Base-by-base conservation (phyloP, 1,139 yeast species). In the Pichia sp. region DNA sequence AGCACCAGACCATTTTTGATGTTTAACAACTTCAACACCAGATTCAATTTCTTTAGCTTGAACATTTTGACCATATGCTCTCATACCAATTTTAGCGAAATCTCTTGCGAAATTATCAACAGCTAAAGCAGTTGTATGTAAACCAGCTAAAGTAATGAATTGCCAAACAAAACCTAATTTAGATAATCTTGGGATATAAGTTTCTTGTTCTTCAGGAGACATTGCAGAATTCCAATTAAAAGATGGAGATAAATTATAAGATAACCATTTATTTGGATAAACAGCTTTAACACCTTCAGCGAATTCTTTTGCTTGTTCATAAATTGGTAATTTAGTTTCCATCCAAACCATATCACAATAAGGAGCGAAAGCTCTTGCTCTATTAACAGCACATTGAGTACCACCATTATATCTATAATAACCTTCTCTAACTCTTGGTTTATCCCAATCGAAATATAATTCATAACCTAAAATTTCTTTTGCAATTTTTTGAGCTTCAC, bases 1-100 rank as follows among this genome's bases (percentile, higher is more conserved):
- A 31, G 98, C 98, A 62, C 98, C 98, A 37, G 96, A 87, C 98
- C 98, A 89, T 68, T 89, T 87, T 69, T 89, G 98, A 69, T 89
- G 98, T 74, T 88, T 89, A 51, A 89, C 94, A 47, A 89, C 95
- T 66, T 89, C 98, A 52, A 88, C 96, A 53, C 88, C 93, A 50
- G 73, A 72, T 59, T 81, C 87, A 63, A 89, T 85, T 70, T 89
- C 98, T 48, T 80, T 85, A 53, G 81, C 78, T 70, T 89, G 98
- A 48, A 89, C 83, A 53, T 69, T 70, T 62, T 79, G 80, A 47
- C 96, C 97, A 64, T 89, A 89, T 15, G 96, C 96, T 69, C 80
- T 85, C 98, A 89, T 89, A 57, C 97, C 97, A 55, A 76, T 74
- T 64, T 78, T 70, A 49, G 88, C 70, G 66, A 80, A 89, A 56